These are phyloP conservation scores for Trebouxia gelatinosa DNA, from an alignment of 163 green algal species.

Conservation along the genomic window DNA sequence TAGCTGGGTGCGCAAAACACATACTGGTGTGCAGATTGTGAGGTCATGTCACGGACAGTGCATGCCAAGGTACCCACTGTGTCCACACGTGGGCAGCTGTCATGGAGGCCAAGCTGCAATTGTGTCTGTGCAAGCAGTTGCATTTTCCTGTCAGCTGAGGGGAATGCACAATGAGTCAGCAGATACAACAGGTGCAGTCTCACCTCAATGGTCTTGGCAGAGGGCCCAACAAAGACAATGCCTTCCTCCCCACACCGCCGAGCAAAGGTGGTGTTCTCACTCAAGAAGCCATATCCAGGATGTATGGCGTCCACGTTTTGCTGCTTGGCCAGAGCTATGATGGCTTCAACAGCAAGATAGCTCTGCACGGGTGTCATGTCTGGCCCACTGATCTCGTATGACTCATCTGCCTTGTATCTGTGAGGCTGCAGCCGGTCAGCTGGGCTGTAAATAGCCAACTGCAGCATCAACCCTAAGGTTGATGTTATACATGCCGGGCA, in stretches of 20 bases:
- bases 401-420: constrained; percentile 93
- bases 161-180: too few relatives aligned
- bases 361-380: constrained; percentile 77
- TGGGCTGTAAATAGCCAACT: constrained; percentile 84
- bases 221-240: constrained; percentile 92
- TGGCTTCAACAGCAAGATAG: constrained; percentile 84
- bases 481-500: too few relatives aligned
- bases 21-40: too few relatives aligned
- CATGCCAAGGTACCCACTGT: too few relatives aligned
- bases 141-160: too few relatives aligned
- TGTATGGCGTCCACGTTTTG: constrained; percentile 89
- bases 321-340: constrained; percentile 74
- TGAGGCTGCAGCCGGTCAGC: constrained; percentile 84
- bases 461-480: constrained; percentile 20
- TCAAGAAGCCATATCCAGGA: constrained; percentile 94
- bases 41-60: too few relatives aligned
- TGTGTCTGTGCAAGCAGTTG: too few relatives aligned
- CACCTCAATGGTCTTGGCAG: constrained; percentile 82
- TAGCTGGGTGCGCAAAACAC: too few relatives aligned
- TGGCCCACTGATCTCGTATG: constrained; percentile 72
- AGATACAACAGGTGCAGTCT: neutral
- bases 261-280: constrained; percentile 91
- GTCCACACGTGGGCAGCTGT: too few relatives aligned
- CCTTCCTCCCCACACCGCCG: constrained; percentile 79
- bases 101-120: too few relatives aligned